These are phyloP conservation scores for Solanum arcanum DNA, from an alignment of 257 asterid species.

Conservation along the genomic window DNA sequence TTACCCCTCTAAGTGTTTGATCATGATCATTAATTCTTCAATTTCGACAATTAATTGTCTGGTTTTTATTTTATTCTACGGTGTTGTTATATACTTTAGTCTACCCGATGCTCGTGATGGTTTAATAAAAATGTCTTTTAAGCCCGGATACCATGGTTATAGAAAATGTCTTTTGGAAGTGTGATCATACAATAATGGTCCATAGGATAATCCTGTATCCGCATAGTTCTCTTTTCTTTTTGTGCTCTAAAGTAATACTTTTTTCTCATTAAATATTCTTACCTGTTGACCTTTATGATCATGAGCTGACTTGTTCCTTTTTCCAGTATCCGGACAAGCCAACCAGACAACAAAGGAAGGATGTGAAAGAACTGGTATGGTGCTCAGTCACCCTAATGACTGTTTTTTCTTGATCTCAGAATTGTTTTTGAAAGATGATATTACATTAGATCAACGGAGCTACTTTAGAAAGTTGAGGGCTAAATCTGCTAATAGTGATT, in stretches of 20 bases:
- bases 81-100: not conserved
- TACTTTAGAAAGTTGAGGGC: not conserved
- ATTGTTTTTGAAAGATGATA: not conserved
- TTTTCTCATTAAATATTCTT: not conserved
- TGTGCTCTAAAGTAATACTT: not conserved
- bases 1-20: not conserved
- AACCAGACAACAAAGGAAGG: slow-evolving; percentile 90
- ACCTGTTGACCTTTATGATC: not conserved
- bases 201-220: not conserved
- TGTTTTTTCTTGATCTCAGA: not conserved
- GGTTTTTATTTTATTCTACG: not conserved
- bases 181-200: not conserved
- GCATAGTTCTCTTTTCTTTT: not conserved
- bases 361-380: slow-evolving; percentile 89
- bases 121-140: not conserved
- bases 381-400: not conserved
- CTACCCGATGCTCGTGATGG: not conserved
- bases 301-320: slow-evolving; percentile 1
- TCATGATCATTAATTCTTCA: not conserved
- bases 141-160: not conserved
- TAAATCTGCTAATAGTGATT: not conserved
- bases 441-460: not conserved
- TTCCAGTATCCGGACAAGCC: slow-evolving; percentile 96
- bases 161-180: not conserved
- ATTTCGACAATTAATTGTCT: not conserved